These are phyloP conservation scores for Penicillium simplicissimum DNA, from an alignment of 495 filamentous ascomycete genomes.

Conservation along the genomic window DNA sequence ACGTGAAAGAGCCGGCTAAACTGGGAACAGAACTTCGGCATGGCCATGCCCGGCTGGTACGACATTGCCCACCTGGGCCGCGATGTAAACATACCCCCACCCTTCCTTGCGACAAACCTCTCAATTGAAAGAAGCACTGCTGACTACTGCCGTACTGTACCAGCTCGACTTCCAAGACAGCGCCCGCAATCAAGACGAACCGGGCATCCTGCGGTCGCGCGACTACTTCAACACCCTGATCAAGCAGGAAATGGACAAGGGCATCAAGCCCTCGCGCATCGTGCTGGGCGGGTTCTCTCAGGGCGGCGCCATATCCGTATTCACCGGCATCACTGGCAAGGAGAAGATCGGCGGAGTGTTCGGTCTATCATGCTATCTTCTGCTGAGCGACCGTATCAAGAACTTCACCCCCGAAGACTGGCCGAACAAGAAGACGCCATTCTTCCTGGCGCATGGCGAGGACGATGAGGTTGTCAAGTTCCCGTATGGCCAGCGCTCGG, in stretches of 20 bases:
- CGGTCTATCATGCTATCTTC: constrained; percentile 79
- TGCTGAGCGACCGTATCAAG: constrained; percentile 70
- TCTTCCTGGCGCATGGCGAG: constrained; percentile 86
- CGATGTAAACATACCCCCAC: constrained; percentile 36
- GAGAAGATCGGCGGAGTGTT: constrained; percentile 85
- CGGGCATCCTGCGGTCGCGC: constrained; percentile 71
- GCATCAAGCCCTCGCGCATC: constrained; percentile 80
- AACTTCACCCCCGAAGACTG: constrained; percentile 62
- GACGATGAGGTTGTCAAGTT: constrained; percentile 69
- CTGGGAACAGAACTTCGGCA: constrained; percentile 65
- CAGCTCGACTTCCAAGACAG: constrained; percentile 51
- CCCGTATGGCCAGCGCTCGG: constrained; percentile 65
- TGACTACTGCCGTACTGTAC: neutral
- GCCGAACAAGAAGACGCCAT: constrained; percentile 75
- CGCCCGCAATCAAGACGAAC: constrained; percentile 67
- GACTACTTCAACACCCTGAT: constrained; percentile 80
- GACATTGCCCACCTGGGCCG: constrained; percentile 68
- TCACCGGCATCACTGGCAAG: constrained; percentile 69
- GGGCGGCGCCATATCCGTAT: constrained; percentile 60
- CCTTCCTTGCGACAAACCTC: neutral
- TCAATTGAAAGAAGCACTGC: neutral
- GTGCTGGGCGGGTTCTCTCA: constrained; percentile 73
- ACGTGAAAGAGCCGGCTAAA: neutral
- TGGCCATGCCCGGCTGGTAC: constrained; percentile 91
- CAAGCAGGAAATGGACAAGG: constrained; percentile 76